Base-by-base conservation (phyloP, 225 moss, liverwort and hornwort genomes). In the Polytrichum formosum region DNA sequence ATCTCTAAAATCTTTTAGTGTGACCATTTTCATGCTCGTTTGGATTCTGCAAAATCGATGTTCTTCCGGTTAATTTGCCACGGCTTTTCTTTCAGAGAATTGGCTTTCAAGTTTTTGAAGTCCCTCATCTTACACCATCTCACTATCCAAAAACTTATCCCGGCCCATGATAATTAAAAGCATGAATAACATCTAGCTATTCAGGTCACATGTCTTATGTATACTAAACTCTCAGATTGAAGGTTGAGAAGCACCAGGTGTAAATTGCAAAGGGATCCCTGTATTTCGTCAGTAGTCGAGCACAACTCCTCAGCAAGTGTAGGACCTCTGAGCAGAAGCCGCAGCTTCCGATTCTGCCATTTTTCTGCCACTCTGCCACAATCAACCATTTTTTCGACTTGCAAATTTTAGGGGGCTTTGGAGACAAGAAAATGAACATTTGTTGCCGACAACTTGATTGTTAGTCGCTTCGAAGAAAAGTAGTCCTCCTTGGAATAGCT, bases 301-400 rank as follows among this genome's bases (percentile, higher is more conserved):
- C 65, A 30, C 20, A 65, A 35, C 22, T 65, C 65, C 18, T 30
- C n/a, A 18, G 65, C 29, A 35, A 65, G n/a, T 31, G 27, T 65
- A 21, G 30, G 10, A 35, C 65, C 65, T 7, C 33, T 19, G 19
- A 65, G 29, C 18, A 65, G 16, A 22, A 65, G 19, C 17, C 31
- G 65, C 18, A 65, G 18, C n/a, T 65, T 65, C 19, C 31, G 33
- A 18, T 65, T 21, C 65, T 65, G 19, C 33, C 65, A 65, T 18
- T 65, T 30, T 17, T 29, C 19, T 65, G 65, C 65, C 33, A 65
- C 33, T 6, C 65, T 65, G 28, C 23, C 4, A 25, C 16, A 63
- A 63, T 63, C 20, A 58, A 58, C n/a, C 23, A 58, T 21, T 58
- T 22, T 63, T 63, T 10, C 30, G 23, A 33, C 18, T 35, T 30